Base-by-base conservation (phyloP, 805 yeast genomes). In the Candida nanaspora region DNA sequence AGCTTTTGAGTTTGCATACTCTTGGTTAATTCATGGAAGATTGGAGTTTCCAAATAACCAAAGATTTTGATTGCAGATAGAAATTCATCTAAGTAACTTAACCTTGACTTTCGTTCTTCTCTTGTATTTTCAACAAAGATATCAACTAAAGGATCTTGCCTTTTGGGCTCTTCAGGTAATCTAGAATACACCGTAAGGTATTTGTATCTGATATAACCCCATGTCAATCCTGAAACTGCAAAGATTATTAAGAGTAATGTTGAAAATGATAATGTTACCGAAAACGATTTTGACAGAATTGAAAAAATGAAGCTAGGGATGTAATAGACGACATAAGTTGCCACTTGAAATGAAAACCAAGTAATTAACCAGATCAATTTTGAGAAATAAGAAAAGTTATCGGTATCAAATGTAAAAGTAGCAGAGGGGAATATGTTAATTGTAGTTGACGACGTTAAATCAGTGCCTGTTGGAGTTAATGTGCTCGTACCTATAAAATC, bases 21-120 rank as follows among this genome's bases (percentile, higher is more conserved):
- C 55, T 85, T 82, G 3, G 98, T 89, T 50, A 91, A 71, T 53
- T 89, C 98, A 55, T 89, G 94, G 59, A 91, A 89, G 1, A 91
- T 96, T 2, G 86, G 83, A 45, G 82, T 74, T 49, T 91, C 98
- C 37, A 91, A 68, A 59, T 91, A 91, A 2, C 98, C 98, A 65
- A 91, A 93, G 6, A 93, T 83, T 61, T 87, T 88, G 47, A 93
- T 86, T 3, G 96, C 98, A 38, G 86, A 76, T 35, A 91, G 63
- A 52, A 91, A 91, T 57, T 89, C 95, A 57, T 91, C 96, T 39
- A 91, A 65, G 54, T 87, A 89, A 36, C 85, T 80, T 35, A 75
- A 62, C 6, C 72, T 65, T 7, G 72, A 59, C 35, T 75, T 67
- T 22, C 61, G 52, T 33, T 63, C 65, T 33, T 56, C 63, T 19